Conservation (phyloP, 257 asterid genomes). For the Avicennia marina region DNA sequence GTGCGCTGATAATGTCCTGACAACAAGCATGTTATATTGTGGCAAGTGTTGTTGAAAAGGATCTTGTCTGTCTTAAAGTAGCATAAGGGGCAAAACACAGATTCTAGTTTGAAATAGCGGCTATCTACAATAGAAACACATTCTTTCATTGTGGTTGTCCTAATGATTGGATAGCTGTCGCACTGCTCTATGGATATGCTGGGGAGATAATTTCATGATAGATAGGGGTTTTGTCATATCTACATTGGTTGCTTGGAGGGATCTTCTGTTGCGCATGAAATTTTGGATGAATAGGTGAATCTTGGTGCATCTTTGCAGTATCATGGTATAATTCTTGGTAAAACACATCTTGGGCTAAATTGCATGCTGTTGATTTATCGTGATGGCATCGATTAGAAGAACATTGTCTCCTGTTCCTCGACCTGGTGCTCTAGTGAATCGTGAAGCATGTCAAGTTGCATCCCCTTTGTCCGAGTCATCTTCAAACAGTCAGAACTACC, state of each 20-base stretch:
- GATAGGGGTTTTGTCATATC: not conserved
- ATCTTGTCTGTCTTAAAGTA: slow-evolving; percentile 3
- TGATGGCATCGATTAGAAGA: slow-evolving; percentile 77
- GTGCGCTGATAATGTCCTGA: no score
- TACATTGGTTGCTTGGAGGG: slow-evolving; percentile 16
- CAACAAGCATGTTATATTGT: no score
- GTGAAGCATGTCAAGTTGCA: slow-evolving; percentile 53
- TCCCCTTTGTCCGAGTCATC: slow-evolving; percentile 67
- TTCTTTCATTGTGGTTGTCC: not conserved
- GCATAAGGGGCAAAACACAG: slow-evolving; percentile 9
- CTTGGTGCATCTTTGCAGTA: slow-evolving; percentile 3
- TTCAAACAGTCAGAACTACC: slow-evolving; percentile 39
- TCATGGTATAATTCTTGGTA: slow-evolving; percentile 6
- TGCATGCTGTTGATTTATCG: slow-evolving; percentile 1
- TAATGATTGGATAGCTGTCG: slow-evolving; percentile 13
- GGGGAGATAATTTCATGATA: slow-evolving; percentile 7
- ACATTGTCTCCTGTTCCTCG: slow-evolving; percentile 60
- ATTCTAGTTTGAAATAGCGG: slow-evolving; percentile 7
- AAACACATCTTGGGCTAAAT: slow-evolving; percentile 7
- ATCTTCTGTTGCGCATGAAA: not conserved
- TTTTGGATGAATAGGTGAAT: slow-evolving; percentile 7
- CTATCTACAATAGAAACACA: not conserved
- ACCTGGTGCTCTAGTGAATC: slow-evolving; percentile 38
- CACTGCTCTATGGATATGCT: slow-evolving; percentile 17
- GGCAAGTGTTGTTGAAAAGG: no score